A percentile compares a stretch with the other conserved stretches of the same genome.
These are phyloP conservation scores for Akanthomyces uredinophilus DNA, from an alignment of 2,329 filamentous ascomycete species.

Conservation along the genomic window DNA sequence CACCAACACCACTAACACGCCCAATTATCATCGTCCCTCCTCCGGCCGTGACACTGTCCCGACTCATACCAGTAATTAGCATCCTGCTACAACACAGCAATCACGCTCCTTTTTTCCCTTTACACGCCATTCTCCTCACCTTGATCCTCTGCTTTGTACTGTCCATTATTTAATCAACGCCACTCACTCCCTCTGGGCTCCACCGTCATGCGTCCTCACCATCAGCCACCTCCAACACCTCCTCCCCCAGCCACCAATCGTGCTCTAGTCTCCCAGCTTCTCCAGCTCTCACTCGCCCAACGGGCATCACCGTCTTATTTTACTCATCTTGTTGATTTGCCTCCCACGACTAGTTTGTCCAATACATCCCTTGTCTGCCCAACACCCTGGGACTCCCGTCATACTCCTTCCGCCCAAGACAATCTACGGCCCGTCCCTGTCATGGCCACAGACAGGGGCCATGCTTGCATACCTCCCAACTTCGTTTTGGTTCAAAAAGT, in stretches of 20 bases:
- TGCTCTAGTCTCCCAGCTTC: background rate
- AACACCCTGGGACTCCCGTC: background rate
- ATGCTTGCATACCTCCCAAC: background rate
- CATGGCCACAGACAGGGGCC: background rate
- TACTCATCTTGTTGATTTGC: background rate
- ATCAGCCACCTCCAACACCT: constrained; percentile 1
- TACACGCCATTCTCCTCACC: constrained; percentile 4
- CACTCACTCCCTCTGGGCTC: background rate
- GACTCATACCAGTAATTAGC: background rate
- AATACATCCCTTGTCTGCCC: background rate
- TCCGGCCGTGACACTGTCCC: background rate
- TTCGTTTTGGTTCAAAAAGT: background rate
- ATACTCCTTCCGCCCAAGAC: background rate
- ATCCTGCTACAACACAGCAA: background rate
- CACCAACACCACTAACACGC: background rate
- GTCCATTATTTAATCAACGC: constrained; percentile 1
- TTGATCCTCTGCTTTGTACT: background rate
- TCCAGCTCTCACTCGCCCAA: background rate
- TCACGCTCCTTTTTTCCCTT: constrained; percentile 2
- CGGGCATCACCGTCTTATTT: background rate
- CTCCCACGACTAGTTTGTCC: background rate
- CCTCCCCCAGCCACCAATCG: constrained; percentile 5
- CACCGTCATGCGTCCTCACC: constrained; percentile 1
- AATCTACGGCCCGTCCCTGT: constrained; percentile 11
- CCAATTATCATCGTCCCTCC: too few species aligned